A percentile compares a stretch with the other conserved stretches of the same genome.
phyloP scores from a whole-genome alignment of 1,139 yeast genomes.

The Pneumocystis wakefieldiae region DNA sequence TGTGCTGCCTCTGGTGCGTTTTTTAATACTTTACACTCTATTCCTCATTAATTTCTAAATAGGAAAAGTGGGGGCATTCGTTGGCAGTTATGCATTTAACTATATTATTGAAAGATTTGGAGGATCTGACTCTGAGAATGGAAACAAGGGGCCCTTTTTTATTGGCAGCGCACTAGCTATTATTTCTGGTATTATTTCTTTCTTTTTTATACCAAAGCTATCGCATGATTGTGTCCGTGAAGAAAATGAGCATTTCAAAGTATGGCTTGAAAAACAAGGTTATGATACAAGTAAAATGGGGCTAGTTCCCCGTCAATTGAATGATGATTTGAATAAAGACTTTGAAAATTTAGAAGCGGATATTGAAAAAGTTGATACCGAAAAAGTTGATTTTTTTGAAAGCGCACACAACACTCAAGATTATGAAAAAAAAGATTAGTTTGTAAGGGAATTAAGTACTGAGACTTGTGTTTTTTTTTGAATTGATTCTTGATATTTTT shows the following conservation, averaged over 20 bases:
- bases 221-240: constrained; percentile 68
- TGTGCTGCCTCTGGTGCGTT: constrained; percentile 47
- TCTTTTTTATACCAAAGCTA: constrained; percentile 62
- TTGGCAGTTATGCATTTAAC: constrained; percentile 81
- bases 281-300: constrained; percentile 18
- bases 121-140: constrained; percentile 29
- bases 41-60: constrained; percentile 16
- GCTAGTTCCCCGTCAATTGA: neutral
- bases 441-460: no score
- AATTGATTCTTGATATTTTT: no score
- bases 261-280: constrained; percentile 34
- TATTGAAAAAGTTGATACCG: neutral
- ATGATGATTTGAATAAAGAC: neutral
- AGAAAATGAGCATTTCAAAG: constrained; percentile 60
- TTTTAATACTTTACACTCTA: neutral
- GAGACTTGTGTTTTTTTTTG: no score
- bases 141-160: constrained; percentile 66
- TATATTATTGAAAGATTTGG: constrained; percentile 39
- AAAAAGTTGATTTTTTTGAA: no score
- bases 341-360: neutral
- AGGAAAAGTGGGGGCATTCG: constrained; percentile 86
- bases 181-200: constrained; percentile 51
- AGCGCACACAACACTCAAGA: no score
- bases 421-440: no score
- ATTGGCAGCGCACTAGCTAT: constrained; percentile 65